Conservation (phyloP, 225 moss, liverwort and hornwort species). For the Takakia lepidozioides region DNA sequence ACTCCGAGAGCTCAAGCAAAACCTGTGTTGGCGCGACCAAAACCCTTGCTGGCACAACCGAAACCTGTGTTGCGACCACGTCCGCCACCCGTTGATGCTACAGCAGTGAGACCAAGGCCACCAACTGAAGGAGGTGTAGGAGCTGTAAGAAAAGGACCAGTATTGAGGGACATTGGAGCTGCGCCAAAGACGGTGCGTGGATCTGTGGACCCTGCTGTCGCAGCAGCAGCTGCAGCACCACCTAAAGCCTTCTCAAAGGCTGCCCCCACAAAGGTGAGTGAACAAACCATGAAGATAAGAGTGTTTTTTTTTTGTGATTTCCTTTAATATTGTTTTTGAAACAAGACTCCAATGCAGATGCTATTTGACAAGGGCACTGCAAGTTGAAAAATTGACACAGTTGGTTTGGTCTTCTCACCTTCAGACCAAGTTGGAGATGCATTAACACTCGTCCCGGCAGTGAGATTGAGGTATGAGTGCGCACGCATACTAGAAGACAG, state of each 20-base stretch:
- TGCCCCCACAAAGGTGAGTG: conserved; percentile 16
- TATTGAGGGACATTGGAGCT: conserved; percentile 64
- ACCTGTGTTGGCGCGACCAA: conserved; percentile 24
- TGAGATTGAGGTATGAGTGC: too few species aligned
- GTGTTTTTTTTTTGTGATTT: too few species aligned
- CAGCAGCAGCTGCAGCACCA: conserved; percentile 35
- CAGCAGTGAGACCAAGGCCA: conserved; percentile 9
- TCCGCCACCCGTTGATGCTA: conserved; percentile 5
- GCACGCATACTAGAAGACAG: too few species aligned
- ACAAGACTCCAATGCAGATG: too few species aligned
- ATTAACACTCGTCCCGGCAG: too few species aligned
- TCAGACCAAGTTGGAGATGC: too few species aligned
- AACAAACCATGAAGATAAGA: neutral
- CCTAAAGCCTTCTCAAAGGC: conserved; percentile 67
- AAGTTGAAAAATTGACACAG: too few species aligned
- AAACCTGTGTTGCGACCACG: conserved; percentile 25
- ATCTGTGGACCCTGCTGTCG: conserved; percentile 21
- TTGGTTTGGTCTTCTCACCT: too few species aligned
- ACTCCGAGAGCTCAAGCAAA: conserved; percentile 32
- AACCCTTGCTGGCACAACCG: too few species aligned
- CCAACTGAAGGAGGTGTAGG: conserved; percentile 5
- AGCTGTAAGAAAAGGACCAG: conserved; percentile 51
- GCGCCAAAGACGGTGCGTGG: conserved; percentile 34
- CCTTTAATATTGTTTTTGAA: too few species aligned
- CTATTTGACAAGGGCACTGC: too few species aligned